Base-by-base conservation (phyloP, 805 yeast genomes). In the Cyberlindnera petersonii region DNA sequence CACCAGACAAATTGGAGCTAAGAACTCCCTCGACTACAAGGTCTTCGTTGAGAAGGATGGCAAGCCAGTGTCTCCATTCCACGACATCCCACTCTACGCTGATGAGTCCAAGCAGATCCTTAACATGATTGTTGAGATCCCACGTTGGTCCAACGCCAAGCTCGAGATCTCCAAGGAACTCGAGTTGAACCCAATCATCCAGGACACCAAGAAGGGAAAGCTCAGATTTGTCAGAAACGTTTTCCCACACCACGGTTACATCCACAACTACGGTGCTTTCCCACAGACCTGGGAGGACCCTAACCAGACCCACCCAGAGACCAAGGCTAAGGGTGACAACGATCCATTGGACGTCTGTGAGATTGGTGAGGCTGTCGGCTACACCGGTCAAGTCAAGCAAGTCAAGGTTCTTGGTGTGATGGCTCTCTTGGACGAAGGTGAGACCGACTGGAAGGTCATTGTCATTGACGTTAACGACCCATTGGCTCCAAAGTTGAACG, bases 251-350 rank as follows among this genome's bases (percentile, higher is more conserved):
- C 82, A 82, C 50, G 95, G 95, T 1, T 86, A 85, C 60, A 81
- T 86, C 40, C 89, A 82, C 61, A 86, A 86, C 64, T 86, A 86
- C 58, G 94, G 96, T 31, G 91, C 94, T 4, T 69, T 86, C 52
- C 89, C 95, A 14, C 95, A 86, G 67, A 91, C 98, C 4, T 91
- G 98, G 98, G 98, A 91, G 64, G 95, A 93, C 58, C 94, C 95
- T n/a, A 75, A 81, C 42, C 68, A 66, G 37, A 47, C 40, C 64
- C 43, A 71, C 65, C 56, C 74, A 71, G 47, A 50, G 18, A 54
- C 55, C 6, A 62, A 61, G 4, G 61, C 74, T 24, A 63, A 64
- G 44, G 98, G 98, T 45, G 98, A 91, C 65, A 86, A 87, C 58
- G 98, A 91, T 63, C 98, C 98, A 4, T 67, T 91, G 46, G 98